Evolutionary conservation across 1,284 basidiomycete species (phyloP).

Genomic region (Tranzscheliella williamsii): DNA sequence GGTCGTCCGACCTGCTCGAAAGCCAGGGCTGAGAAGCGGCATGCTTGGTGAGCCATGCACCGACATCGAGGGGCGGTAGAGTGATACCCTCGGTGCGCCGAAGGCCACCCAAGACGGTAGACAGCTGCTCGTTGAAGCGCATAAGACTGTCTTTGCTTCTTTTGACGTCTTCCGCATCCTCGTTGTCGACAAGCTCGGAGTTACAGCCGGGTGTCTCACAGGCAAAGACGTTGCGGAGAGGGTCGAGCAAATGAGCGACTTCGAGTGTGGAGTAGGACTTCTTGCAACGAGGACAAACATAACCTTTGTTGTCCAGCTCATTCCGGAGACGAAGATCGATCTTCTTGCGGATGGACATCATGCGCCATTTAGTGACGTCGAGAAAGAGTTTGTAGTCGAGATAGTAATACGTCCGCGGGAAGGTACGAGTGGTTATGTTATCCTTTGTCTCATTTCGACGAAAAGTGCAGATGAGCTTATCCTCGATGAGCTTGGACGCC

Average conservation of each 20-base stretch:
- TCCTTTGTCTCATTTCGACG: slow-evolving; percentile 53
- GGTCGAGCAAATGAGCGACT: slow-evolving; percentile 77
- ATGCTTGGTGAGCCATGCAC: slow-evolving; percentile 53
- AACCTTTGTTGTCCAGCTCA: slow-evolving; percentile 85
- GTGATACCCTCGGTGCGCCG: slow-evolving; percentile 84
- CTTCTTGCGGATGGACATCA: slow-evolving; percentile 87
- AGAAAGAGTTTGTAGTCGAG: slow-evolving; percentile 93
- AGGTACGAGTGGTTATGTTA: slow-evolving; percentile 27
- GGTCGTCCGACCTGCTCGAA: slow-evolving; percentile 8
- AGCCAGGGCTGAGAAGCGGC: slow-evolving; percentile 48
- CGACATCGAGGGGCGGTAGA: slow-evolving; percentile 71
- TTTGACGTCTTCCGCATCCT: slow-evolving; percentile 79
- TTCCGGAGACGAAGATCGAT: slow-evolving; percentile 69
- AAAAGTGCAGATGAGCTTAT: slow-evolving; percentile 69
- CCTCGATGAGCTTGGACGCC: slow-evolving; percentile 80
- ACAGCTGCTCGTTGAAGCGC: slow-evolving; percentile 88
- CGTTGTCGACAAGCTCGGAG: slow-evolving; percentile 83
- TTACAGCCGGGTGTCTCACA: slow-evolving; percentile 63
- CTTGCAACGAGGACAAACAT: slow-evolving; percentile 87
- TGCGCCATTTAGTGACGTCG: slow-evolving; percentile 95
- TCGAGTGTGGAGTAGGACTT: slow-evolving; percentile 84
- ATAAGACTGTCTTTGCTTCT: slow-evolving; percentile 92
- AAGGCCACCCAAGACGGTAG: slow-evolving; percentile 80
- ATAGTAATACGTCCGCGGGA: slow-evolving; percentile 74
- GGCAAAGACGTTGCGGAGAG: slow-evolving; percentile 61